Evolutionary conservation across 2,329 filamentous ascomycete species (phyloP), one percentile per base, ranked within the genome.

Genomic region (Fusarium euwallaceae): DNA sequence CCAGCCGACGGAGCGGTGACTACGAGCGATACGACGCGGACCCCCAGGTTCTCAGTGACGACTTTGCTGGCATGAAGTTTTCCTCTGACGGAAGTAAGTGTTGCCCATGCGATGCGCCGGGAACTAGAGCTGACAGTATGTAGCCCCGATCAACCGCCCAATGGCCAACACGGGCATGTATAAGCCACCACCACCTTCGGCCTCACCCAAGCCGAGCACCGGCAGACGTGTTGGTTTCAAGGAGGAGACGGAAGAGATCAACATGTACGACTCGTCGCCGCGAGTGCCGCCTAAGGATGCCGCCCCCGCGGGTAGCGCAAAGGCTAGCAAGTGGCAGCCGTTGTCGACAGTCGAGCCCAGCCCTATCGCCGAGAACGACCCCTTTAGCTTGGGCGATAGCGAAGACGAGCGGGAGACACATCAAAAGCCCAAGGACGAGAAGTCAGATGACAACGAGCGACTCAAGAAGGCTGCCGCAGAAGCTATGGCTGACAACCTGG

Each of bases 321-420:
- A 95, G 85, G 84, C 90, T 55, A 98, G 95, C 89, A 99, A 99
- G 86, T 99, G 97, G 97, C 96, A 99, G 83, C 96, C 97, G 11
- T 86, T 99, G 77, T 95, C 95, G 14, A 89, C 92, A 0, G 91
- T 98, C 16, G 74, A 97, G 60, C 95, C 95, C 1, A 92, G 90
- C 73, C 95, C 96, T 16, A 93, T 98, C 71, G 88, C 90, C 14
- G 95, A 98, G 77, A 96, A 98, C 78, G 97, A 99, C 80, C 97
- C 97, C 0, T 99, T 99, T 85, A 98, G 95, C 79, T 88, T 99
- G 16, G 97, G 97, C 6, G 96, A 98, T 78, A 97, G 95, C 79
- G 96, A 98, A 76, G 95, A 98, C 76, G 97, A 99, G 83, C 97
- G 95, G 84, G 88, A 84, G 64, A 82, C 83, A 66, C 87, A 88